These are phyloP conservation scores for Microcyclosporella mali DNA, from an alignment of 2,329 filamentous ascomycete species.

Conservation along the genomic window DNA sequence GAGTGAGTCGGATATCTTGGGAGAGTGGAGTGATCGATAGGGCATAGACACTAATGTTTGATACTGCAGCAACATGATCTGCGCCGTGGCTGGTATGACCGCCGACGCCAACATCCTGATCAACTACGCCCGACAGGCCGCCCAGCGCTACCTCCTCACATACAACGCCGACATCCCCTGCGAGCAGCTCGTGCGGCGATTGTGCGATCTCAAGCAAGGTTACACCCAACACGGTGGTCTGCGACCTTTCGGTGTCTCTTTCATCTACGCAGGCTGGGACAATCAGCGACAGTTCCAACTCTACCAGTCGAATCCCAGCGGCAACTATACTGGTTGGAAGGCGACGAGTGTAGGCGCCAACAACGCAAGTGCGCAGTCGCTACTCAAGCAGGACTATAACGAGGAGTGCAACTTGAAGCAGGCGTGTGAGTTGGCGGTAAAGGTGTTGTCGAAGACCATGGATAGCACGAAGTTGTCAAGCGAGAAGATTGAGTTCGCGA, in stretches of 20 bases:
- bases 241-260: constrained; percentile 94
- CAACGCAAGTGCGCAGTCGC: constrained; percentile 92
- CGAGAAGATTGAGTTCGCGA: constrained; percentile 99
- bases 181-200: constrained; percentile 91
- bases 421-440: constrained; percentile 94
- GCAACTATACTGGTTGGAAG: constrained; percentile 99
- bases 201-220: constrained; percentile 97
- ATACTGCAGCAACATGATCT: constrained; percentile 89
- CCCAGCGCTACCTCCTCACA: constrained; percentile 94
- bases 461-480: constrained; percentile 97
- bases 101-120: constrained; percentile 99
- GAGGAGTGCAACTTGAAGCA: constrained; percentile 95
- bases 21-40: neutral
- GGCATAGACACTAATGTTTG: constrained; percentile 8
- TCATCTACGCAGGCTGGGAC: constrained; percentile 99
- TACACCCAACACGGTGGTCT: constrained; percentile 99
- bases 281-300: constrained; percentile 95
- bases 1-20: constrained; percentile 57
- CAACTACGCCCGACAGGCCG: constrained; percentile 96
- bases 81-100: constrained; percentile 97
- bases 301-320: constrained; percentile 97
- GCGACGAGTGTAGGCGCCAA: constrained; percentile 96
- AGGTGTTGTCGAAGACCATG: constrained; percentile 99
- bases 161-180: constrained; percentile 99
- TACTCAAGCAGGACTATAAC: constrained; percentile 99